A percentile compares a stretch with the other conserved stretches of the same genome.
phyloP scores from a whole-genome alignment of 2,329 filamentous ascomycete genomes.

The Acephala macrosclerotiorum region DNA sequence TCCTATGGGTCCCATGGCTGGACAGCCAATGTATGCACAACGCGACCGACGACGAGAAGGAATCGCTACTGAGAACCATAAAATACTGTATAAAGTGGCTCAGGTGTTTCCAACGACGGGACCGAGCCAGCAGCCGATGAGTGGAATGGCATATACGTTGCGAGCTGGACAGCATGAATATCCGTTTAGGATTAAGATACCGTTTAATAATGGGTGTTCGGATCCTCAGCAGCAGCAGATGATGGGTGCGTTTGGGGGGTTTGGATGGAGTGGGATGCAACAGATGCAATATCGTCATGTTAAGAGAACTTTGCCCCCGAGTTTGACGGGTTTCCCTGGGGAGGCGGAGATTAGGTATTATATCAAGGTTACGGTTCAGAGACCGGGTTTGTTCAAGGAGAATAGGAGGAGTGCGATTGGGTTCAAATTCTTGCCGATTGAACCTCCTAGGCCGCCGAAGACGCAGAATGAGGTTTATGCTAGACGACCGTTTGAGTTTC shows the following conservation, averaged over 20 bases:
- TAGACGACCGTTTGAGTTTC: conserved; percentile 70
- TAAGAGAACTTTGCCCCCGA: conserved; percentile 87
- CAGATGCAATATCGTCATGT: conserved; percentile 74
- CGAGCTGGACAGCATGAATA: conserved; percentile 77
- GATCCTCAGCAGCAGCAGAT: conserved; percentile 57
- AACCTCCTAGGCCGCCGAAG: conserved; percentile 76
- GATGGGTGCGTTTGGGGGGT: conserved; percentile 57
- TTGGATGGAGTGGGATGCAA: conserved; percentile 68
- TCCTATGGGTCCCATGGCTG: conserved; percentile 27
- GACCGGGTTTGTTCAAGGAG: conserved; percentile 89
- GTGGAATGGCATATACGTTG: conserved; percentile 59
- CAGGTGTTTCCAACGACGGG: conserved; percentile 68
- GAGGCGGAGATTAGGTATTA: conserved; percentile 94
- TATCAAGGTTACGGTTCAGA: conserved; percentile 91
- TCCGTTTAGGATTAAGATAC: conserved; percentile 79
- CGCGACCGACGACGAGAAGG: conserved; percentile 29
- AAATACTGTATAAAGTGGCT: conserved; percentile 77
- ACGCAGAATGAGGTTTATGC: conserved; percentile 85
- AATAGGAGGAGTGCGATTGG: conserved; percentile 76
- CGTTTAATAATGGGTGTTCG: conserved; percentile 74
- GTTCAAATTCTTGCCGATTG: conserved; percentile 91
- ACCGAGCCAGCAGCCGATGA: conserved; percentile 41
- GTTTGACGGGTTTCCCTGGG: conserved; percentile 83
- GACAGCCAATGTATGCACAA: conserved; percentile 25
- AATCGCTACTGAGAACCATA: conserved; percentile 65